Evolutionary conservation across 208 protist species (phyloP), one percentile per base, ranked within the genome.

Genomic region (Leishmania major): DNA sequence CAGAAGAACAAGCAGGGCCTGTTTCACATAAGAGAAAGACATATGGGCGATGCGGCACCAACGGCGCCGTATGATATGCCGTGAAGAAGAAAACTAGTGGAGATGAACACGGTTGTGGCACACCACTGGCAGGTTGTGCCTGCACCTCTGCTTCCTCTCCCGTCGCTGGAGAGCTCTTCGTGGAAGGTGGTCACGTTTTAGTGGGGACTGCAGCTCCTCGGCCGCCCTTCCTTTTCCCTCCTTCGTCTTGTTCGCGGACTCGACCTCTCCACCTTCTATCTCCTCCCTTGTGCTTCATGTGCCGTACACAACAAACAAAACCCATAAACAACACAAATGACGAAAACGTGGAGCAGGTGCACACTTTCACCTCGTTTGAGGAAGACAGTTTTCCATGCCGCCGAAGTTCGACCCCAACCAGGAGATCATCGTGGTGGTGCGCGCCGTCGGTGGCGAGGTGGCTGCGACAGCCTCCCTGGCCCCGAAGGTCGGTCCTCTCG

Each of bases 401-500:
- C 99, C 99, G 66, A 99, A 99, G 95, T 98, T 99, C 81, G 99
- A 99, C 79, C 98, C 99, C 77, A 99, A 93, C 76, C 98, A 98
- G 85, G 94, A 99, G 90, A 93, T 94, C 83, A 92, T 91, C 92
- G 97, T 99, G 69, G 96, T 98, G 88, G 92, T 99, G 83, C 98
- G 99, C 79, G 98, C 97, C 72, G 95, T 99, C 64, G 99, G 99
- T 90, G 99, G 99, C 90, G 99, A 99, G 92, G 98, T 99, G 81
- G 98, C 94, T 77, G 98, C 97, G 77, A 98, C 98, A 51, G 97
- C 99, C 51, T 97, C 99, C 22, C 94, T 99, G 13, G 99, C 99
- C 82, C 99, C 99, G 60, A 99, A 99, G 95, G 94, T 99, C 87
- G 99, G 99, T 97, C 99, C 99, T 67, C 97, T 99, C 60, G 99